A percentile compares a stretch with the other conserved stretches of the same genome.
Conservation (phyloP, 2,329 filamentous ascomycete genomes). For the Botrytis cinerea region DNA sequence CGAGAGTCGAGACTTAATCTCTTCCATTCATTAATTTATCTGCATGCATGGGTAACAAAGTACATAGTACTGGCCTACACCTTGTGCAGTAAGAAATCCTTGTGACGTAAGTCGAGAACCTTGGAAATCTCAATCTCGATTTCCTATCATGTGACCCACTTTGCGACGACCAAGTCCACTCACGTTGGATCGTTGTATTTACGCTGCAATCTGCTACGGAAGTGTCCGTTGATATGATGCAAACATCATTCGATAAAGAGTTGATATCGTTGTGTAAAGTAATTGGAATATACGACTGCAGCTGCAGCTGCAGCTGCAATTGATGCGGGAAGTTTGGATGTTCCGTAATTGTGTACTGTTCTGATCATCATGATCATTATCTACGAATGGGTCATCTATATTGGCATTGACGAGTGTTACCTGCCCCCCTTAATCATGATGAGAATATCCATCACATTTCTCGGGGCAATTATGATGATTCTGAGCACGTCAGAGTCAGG, state of each 20-base stretch:
- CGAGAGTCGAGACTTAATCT: neutral
- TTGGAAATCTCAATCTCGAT: constrained; percentile 8
- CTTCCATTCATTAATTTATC: neutral
- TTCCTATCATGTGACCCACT: constrained; percentile 12
- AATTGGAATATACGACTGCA: neutral
- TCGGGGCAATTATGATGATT: neutral
- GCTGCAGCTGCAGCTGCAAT: neutral
- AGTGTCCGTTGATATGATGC: neutral
- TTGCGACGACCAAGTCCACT: constrained; percentile 12
- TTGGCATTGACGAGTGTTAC: neutral
- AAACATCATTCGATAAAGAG: neutral
- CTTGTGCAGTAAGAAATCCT: neutral
- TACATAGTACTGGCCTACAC: neutral
- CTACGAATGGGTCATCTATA: neutral
- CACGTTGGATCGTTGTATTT: neutral
- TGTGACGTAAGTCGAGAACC: constrained; percentile 14
- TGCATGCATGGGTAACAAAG: neutral
- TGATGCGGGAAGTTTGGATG: neutral
- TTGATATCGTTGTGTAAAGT: neutral
- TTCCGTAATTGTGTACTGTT: neutral
- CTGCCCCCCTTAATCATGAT: neutral
- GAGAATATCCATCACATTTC: neutral
- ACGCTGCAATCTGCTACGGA: neutral
- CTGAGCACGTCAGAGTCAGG: neutral
- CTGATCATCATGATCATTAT: neutral